Evolutionary conservation across 106 monocot genomes (phyloP), one percentile per base, ranked within the genome.

Genomic region (Dendrobium huoshanense): DNA sequence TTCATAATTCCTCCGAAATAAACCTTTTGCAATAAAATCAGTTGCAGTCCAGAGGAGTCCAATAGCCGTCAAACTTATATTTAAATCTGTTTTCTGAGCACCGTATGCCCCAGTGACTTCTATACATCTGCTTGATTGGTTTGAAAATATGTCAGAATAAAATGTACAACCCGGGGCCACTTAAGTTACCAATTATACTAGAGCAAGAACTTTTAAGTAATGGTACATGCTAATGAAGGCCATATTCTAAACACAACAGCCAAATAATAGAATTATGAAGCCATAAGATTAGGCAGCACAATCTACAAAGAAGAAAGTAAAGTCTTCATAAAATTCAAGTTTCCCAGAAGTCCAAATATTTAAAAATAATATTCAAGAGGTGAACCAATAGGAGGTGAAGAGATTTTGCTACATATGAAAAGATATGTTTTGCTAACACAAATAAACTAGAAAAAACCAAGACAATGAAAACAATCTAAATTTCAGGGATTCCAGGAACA

Each of bases 1-100:
- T 19, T 85, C 79, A 58, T 29, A 16, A 73, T 48, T 77, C 61
- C 29, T 85, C 8, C 77, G 81, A 56, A 75, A 75, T 75, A 99
- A 82, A 75, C 99, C 95, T 74, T 90, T 95, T n/a, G 89, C 95
- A 86, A 99, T 88, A 84, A 99, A 99, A 86, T 99, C 99, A 81
- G 89, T 93, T 77, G 95, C 91, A 73, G 93, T 95, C 99, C 99
- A 99, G 8, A 99, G 90, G 68, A 99, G 91, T 18, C 99, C 93
- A 82, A 99, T 90, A 78, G 93, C 95, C 19, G 99, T 99, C 79
- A 99, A 88, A 85, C 99, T 99, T 82, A 99, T 99, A 85, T 99
- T 99, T 82, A 95, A 73, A 43, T 99, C 99, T 56, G 88, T 88
- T 79, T 88, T 93, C 83, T 99, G 99, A 73, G 85, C 77, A 85